A percentile compares a stretch with the other conserved stretches of the same genome.
Conservation (phyloP, 2,329 filamentous ascomycete species). For the Fusarium foetens region DNA sequence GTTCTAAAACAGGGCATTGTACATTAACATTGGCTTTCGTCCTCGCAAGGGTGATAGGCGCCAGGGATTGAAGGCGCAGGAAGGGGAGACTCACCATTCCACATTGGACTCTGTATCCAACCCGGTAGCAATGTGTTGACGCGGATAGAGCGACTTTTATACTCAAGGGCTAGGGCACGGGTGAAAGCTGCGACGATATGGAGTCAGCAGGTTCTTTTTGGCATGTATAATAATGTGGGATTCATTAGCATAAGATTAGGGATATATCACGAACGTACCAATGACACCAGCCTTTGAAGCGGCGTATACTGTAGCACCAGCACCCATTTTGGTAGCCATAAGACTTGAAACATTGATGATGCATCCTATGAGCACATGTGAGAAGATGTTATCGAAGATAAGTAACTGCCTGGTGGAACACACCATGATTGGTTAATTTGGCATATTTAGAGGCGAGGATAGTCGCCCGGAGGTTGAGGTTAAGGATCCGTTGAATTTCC, state of each 20-base stretch:
- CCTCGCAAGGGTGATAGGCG: constrained; percentile 13
- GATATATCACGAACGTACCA: constrained; percentile 56
- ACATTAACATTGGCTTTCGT: constrained; percentile 51
- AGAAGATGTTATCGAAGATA: background rate
- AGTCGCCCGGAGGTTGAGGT: constrained; percentile 76
- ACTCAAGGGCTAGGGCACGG: constrained; percentile 71
- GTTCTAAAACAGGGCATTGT: constrained; percentile 50
- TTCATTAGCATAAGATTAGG: constrained; percentile 30
- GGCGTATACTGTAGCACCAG: constrained; percentile 78
- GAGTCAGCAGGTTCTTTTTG: constrained; percentile 32
- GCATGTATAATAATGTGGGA: constrained; percentile 39
- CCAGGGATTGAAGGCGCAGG: constrained; percentile 20
- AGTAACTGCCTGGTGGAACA: background rate
- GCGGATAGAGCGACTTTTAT: constrained; percentile 70
- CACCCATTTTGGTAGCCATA: constrained; percentile 74
- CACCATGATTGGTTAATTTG: constrained; percentile 49
- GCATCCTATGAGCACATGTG: constrained; percentile 57
- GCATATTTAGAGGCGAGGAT: constrained; percentile 68
- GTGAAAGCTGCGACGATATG: constrained; percentile 66
- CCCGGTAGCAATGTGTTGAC: constrained; percentile 86
- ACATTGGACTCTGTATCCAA: constrained; percentile 86
- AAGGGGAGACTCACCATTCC: constrained; percentile 64
- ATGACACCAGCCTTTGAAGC: constrained; percentile 84
- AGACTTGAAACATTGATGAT: constrained; percentile 87
- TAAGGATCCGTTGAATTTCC: constrained; percentile 67